Evolutionary conservation across 768 basidiomycete genomes (phyloP), one percentile per base, ranked within the genome.

Genomic region (Suillus tomentosus): DNA sequence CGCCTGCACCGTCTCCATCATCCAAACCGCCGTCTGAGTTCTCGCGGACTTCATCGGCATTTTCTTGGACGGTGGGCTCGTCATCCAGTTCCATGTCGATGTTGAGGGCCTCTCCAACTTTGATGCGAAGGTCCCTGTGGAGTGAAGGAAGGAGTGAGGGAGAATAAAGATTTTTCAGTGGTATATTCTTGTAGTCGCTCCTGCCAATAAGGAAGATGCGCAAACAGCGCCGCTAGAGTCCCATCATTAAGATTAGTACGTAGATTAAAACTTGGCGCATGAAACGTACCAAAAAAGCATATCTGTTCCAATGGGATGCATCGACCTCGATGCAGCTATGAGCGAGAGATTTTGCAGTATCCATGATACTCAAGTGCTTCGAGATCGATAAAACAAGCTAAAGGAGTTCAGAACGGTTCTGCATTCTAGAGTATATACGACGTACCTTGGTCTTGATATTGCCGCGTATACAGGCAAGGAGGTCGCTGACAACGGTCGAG

Each of bases 241-340:
- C n/a, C n/a, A 4, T 43, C 42, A 8, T 43, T n/a, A n/a, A 47
- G 55, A 39, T 15, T n/a, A n/a, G n/a, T n/a, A n/a, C n/a, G 3
- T 64, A 42, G 34, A 19, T 43, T 24, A 57, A 43, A 22, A 45
- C 27, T 40, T 2, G 11, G n/a, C 2, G 39, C 19, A 24, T n/a
- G n/a, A n/a, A n/a, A 15, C 43, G n/a, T 57, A 63, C 55, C 62
- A 63, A 57, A 53, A 63, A 57, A 13, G 62, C 55, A 34, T 43
- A 53, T 31, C 40, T 40, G 34, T 31, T 63, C 62, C 62, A 63
- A 54, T 63, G 53, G 9, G 36, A 24, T 34, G 62, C 14, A 4
- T 40, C 39, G 14, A 63, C 50, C 36, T 63, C 62, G 3, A 63
- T 63, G 42, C 55, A 55, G 15, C 22, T 58, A 8, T 42, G 31